A percentile compares a stretch with the other conserved stretches of the same genome.
These are phyloP conservation scores for Hypoxylon lenormandii DNA, from an alignment of 495 filamentous ascomycete genomes.

Conservation along the genomic window DNA sequence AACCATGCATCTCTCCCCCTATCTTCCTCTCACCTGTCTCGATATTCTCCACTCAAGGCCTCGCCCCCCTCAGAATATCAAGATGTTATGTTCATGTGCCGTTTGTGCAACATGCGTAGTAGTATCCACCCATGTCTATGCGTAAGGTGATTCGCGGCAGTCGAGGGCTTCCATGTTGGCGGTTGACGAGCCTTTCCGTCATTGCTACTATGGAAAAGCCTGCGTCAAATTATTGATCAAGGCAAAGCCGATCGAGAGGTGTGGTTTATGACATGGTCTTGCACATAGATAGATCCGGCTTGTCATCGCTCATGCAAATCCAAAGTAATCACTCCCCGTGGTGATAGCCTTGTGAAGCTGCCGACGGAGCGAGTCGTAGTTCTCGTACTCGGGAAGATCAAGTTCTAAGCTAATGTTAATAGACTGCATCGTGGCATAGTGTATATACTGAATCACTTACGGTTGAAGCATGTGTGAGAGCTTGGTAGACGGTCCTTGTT, in stretches of 20 bases:
- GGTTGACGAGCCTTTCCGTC: too few species aligned
- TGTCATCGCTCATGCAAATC: slow-evolving; percentile 77
- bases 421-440: slow-evolving; percentile 42
- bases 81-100: too few species aligned
- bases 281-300: neutral
- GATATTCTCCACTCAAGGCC: too few species aligned
- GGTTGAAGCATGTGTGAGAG: slow-evolving; percentile 99
- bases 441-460: slow-evolving; percentile 69
- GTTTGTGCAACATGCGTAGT: too few species aligned
- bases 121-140: too few species aligned
- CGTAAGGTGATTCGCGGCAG: too few species aligned
- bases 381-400: slow-evolving; percentile 98
- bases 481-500: slow-evolving; percentile 96
- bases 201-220: too few species aligned
- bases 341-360: slow-evolving; percentile 95
- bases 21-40: too few species aligned
- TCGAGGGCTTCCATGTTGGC: too few species aligned
- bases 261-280: neutral
- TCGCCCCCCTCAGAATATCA: too few species aligned
- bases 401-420: slow-evolving; percentile 74
- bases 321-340: slow-evolving; percentile 95
- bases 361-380: slow-evolving; percentile 87
- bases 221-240: too few species aligned
- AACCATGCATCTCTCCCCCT: slow-evolving; percentile 2
- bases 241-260: neutral